Percentiles rank a stretch among this genome's conserved stretches.
These are phyloP conservation scores for Alternaria viburni DNA, from an alignment of 2,329 filamentous ascomycete genomes.

Conservation along the genomic window DNA sequence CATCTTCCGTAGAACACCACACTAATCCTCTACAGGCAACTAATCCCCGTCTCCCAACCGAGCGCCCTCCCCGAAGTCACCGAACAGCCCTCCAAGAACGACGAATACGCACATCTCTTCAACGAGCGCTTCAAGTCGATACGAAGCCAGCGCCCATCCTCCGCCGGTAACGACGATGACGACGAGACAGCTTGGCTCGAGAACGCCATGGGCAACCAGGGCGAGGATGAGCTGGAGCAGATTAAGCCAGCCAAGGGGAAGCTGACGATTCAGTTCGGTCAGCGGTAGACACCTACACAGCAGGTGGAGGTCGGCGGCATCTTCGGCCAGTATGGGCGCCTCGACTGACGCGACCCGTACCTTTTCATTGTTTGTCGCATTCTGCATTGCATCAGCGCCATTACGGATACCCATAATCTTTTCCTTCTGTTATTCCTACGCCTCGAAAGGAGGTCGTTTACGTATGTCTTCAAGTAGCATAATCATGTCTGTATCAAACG, in stretches of 20 bases:
- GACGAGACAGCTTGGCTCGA: conserved; percentile 47
- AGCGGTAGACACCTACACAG: conserved; percentile 24
- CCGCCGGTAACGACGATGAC: conserved; percentile 32
- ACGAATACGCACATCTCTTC: conserved; percentile 52
- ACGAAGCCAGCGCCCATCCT: conserved; percentile 28
- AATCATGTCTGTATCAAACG: background rate
- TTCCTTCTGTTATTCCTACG: background rate
- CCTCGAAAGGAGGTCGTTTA: background rate
- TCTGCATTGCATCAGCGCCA: conserved; percentile 15
- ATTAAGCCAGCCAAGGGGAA: conserved; percentile 35
- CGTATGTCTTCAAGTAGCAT: background rate
- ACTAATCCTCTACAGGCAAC: conserved; percentile 51
- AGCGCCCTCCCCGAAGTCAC: conserved; percentile 47
- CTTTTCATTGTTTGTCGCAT: conserved; percentile 36
- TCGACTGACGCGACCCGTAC: no score
- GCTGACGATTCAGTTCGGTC: conserved; percentile 48
- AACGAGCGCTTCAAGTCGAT: conserved; percentile 49
- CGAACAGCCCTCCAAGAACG: conserved; percentile 38
- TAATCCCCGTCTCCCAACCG: conserved; percentile 58
- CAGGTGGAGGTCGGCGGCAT: no score
- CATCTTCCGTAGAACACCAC: background rate
- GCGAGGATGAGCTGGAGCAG: conserved; percentile 25
- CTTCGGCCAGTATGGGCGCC: no score
- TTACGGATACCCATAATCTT: conserved; percentile 39
- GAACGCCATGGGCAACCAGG: conserved; percentile 34